Conservation (phyloP, 2,329 filamentous ascomycete genomes). For the Hymenoscyphus occultus region DNA sequence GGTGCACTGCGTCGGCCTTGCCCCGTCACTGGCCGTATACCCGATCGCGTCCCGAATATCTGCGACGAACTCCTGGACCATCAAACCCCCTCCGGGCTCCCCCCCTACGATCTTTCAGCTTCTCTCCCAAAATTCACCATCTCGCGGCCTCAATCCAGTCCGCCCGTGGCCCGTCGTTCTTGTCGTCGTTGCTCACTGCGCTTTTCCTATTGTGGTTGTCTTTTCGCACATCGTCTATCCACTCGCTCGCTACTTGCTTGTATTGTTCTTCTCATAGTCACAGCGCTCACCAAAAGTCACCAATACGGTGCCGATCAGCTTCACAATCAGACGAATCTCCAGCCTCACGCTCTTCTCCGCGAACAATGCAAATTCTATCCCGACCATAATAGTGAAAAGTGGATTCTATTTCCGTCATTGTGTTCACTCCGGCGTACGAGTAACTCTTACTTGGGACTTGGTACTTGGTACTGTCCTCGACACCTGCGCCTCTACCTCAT, state of each 20-base stretch:
- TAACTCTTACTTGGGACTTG: not conserved
- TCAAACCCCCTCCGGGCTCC: not conserved
- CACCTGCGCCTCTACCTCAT: not conserved
- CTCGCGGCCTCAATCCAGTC: not conserved
- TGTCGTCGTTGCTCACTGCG: not conserved
- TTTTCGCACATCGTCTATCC: not conserved
- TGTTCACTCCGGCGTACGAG: not conserved
- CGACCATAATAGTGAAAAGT: not conserved
- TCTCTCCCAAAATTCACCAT: not conserved
- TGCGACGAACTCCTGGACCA: slow-evolving; percentile 3
- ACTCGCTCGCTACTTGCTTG: not conserved
- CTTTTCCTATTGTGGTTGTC: not conserved
- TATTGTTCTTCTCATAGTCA: not conserved
- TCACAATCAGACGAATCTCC: not conserved
- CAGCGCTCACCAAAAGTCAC: not conserved
- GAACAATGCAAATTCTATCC: not conserved
- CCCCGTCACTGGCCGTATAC: not conserved
- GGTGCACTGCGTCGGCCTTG: not conserved
- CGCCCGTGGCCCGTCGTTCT: not conserved
- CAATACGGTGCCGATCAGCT: not conserved
- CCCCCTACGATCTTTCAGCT: not conserved
- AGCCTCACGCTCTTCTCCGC: not conserved
- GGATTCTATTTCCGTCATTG: not conserved
- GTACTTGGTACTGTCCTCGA: too few species aligned
- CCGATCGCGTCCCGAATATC: not conserved